phyloP scores from a whole-genome alignment of 2,329 filamentous ascomycete species.

The Pseudogymnoascus sp. region DNA sequence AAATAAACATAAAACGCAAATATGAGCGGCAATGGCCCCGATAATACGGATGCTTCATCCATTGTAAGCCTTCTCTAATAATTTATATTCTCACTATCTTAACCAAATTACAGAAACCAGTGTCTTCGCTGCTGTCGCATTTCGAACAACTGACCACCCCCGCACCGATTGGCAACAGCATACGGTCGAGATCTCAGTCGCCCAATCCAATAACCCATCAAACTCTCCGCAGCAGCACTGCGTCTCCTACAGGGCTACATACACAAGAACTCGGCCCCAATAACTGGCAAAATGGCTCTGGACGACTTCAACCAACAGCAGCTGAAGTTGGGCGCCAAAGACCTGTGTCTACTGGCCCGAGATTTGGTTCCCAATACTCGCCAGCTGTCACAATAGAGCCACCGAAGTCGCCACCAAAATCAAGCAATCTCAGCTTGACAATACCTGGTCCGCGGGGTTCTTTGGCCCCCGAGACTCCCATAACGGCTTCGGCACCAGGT shows the following conservation, averaged over 20 bases:
- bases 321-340: background rate
- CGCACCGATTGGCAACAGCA: constrained; percentile 2
- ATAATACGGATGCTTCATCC: constrained; percentile 70
- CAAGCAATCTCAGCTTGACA: constrained; percentile 21
- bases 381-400: constrained; percentile 65
- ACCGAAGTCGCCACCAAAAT: constrained; percentile 61
- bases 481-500: constrained; percentile 41
- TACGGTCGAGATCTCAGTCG: constrained; percentile 11
- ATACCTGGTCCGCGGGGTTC: constrained; percentile 31
- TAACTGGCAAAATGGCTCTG: background rate
- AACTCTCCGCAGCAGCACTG: background rate
- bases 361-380: constrained; percentile 30
- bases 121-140: constrained; percentile 72
- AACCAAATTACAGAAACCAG: constrained; percentile 55
- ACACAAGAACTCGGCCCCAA: background rate
- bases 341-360: background rate
- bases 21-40: constrained; percentile 42
- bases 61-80: constrained; percentile 48
- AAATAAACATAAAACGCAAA: constrained; percentile 16
- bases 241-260: background rate
- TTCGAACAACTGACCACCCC: constrained; percentile 56
- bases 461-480: constrained; percentile 37
- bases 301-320: background rate
- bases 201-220: constrained; percentile 1
- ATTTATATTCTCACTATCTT: constrained; percentile 1